phyloP scores from a whole-genome alignment of 1,284 basidiomycete genomes.

The Boletus mariae region DNA sequence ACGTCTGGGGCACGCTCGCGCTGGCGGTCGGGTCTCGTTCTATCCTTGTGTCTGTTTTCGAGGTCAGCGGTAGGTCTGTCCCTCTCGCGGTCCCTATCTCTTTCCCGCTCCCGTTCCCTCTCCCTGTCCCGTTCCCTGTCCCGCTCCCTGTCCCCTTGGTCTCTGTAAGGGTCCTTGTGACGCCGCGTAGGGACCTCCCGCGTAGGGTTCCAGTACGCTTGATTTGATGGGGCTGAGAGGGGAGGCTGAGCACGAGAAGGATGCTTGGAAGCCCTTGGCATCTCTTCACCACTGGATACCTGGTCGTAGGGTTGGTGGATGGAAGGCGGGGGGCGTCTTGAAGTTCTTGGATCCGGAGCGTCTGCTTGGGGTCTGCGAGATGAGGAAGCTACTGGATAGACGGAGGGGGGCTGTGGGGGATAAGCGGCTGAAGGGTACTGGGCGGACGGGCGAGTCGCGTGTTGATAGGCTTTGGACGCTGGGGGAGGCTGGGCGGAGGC shows the following conservation, averaged over 20 bases:
- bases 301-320: slow-evolving; percentile 22
- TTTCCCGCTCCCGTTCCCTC: slow-evolving; percentile 23
- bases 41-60: slow-evolving; percentile 31
- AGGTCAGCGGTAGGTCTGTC: slow-evolving; percentile 21
- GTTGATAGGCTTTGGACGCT: slow-evolving; percentile 30
- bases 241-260: slow-evolving; percentile 28
- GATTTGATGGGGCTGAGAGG: slow-evolving; percentile 17
- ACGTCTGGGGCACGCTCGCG: slow-evolving; percentile 25
- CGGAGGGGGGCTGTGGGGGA: slow-evolving; percentile 27
- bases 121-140: slow-evolving; percentile 16
- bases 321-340: slow-evolving; percentile 15
- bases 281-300: slow-evolving; percentile 23
- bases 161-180: slow-evolving; percentile 20
- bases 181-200: slow-evolving; percentile 22
- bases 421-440: slow-evolving; percentile 25
- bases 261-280: slow-evolving; percentile 21
- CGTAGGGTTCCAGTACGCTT: slow-evolving; percentile 24
- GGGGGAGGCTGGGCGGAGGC: slow-evolving; percentile 18
- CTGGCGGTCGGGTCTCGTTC: slow-evolving; percentile 23
- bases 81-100: slow-evolving; percentile 16
- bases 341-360: slow-evolving; percentile 21
- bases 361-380: slow-evolving; percentile 32
- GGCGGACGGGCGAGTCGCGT: slow-evolving; percentile 26
- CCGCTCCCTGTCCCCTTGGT: slow-evolving; percentile 17
- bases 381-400: slow-evolving; percentile 20